phyloP scores from a whole-genome alignment of 331 rosid genomes.

The Quercus phellos region DNA sequence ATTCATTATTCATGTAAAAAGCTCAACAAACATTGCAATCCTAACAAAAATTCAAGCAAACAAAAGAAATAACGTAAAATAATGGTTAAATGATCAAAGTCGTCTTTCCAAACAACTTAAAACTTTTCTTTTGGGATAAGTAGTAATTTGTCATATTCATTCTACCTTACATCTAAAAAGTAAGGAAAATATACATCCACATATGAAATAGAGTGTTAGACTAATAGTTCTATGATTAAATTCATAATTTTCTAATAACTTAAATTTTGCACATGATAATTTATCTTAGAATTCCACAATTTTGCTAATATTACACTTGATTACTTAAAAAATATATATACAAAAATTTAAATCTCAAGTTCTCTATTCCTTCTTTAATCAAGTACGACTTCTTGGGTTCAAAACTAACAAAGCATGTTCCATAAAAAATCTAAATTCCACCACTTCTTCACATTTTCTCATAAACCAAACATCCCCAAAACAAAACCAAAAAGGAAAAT shows the following conservation, averaged over 20 bases:
- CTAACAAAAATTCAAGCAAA: neutral
- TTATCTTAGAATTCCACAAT: neutral
- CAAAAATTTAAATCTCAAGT: neutral
- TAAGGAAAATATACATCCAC: too few species aligned
- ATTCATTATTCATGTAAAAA: neutral
- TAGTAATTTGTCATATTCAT: too few species aligned
- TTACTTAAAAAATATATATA: neutral
- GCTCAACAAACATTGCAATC: neutral
- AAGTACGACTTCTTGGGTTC: neutral
- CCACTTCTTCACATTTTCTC: neutral
- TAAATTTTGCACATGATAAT: too few species aligned
- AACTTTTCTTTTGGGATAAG: too few species aligned
- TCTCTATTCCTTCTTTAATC: neutral
- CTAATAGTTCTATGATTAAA: too few species aligned
- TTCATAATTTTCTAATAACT: too few species aligned
- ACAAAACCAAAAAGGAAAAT: neutral
- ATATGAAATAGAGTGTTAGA: too few species aligned
- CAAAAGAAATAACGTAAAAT: too few species aligned
- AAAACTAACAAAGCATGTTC: neutral
- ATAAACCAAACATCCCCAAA: constrained; percentile 4
- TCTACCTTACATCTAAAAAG: too few species aligned
- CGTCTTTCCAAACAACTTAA: too few species aligned
- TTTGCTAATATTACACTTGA: neutral
- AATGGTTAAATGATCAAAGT: too few species aligned
- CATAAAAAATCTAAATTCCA: neutral